These are phyloP conservation scores for Abrus precatorius DNA, from an alignment of 306 rosid genomes.

Conservation along the genomic window DNA sequence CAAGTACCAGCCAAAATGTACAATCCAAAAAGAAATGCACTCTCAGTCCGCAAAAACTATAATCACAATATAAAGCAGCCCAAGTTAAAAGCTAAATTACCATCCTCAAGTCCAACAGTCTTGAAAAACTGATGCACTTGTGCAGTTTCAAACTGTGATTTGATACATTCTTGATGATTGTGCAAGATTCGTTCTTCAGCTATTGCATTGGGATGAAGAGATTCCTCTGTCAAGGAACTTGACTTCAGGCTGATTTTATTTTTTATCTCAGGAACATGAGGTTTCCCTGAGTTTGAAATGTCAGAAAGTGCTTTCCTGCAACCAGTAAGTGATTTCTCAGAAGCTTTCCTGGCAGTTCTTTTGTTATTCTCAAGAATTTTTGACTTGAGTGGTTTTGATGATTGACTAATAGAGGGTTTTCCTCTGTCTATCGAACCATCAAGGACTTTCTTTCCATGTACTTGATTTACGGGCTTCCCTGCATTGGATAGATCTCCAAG, in stretches of 20 bases:
- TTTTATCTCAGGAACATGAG: conserved; percentile 42
- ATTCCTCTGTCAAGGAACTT: conserved; percentile 45
- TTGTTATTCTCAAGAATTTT: conserved; percentile 32
- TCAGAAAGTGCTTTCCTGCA: conserved; percentile 70
- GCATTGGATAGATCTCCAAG: conserved; percentile 73
- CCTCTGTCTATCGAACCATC: conserved; percentile 52
- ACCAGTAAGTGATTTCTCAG: conserved; percentile 53
- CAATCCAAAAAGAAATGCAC: not conserved
- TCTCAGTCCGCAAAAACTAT: conserved; percentile 24
- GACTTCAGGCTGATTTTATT: conserved; percentile 50
- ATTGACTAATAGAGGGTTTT: conserved; percentile 51
- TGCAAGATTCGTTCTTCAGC: conserved; percentile 64
- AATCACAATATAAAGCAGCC: not conserved
- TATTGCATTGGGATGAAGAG: conserved; percentile 47
- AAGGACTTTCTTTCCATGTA: conserved; percentile 63
- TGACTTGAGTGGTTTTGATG: conserved; percentile 44
- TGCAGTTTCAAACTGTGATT: conserved; percentile 48
- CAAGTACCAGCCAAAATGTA: conserved; percentile 6
- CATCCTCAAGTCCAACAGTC: conserved; percentile 60
- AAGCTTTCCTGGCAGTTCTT: conserved; percentile 49
- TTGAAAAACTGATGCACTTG: conserved; percentile 49
- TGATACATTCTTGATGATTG: conserved; percentile 65
- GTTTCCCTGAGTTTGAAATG: conserved; percentile 70
- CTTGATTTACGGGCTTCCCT: conserved; percentile 48
- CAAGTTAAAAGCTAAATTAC: conserved; percentile 47